phyloP scores from a whole-genome alignment of 108 stramenopile species.

The Nannochloropsis salina region DNA sequence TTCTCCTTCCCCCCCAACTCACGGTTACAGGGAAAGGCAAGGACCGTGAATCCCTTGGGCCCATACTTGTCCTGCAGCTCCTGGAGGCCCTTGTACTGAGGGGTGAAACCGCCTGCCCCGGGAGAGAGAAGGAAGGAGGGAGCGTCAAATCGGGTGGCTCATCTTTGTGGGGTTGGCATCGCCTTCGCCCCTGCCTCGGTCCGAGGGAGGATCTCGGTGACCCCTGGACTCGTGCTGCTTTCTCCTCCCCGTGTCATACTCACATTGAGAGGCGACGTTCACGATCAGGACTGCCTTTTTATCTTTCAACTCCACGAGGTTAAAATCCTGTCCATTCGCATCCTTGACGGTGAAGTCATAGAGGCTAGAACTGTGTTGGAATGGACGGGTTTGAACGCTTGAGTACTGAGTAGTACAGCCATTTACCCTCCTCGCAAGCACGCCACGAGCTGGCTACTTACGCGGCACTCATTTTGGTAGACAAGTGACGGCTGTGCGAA shows the following conservation, averaged over 20 bases:
- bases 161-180: no score
- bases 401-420: no score
- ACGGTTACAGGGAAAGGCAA: constrained; percentile 6
- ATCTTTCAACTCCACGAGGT: neutral
- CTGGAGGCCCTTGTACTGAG: neutral
- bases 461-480: constrained; percentile 9
- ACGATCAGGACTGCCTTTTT: neutral
- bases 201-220: no score
- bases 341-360: constrained; percentile 1
- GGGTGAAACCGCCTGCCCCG: neutral
- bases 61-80: neutral
- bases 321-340: neutral
- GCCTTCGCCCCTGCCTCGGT: no score
- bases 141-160: no score
- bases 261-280: constrained; percentile 14
- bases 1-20: neutral
- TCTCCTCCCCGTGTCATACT: neutral
- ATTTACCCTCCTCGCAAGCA: no score
- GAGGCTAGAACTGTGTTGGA: neutral
- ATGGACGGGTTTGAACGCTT: no score
- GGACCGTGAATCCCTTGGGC: neutral
- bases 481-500: neutral
- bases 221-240: no score
- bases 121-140: neutral
- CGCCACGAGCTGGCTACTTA: no score